These are phyloP conservation scores for Agaricus sinodeliciosus DNA, from an alignment of 768 basidiomycete species.

Conservation along the genomic window DNA sequence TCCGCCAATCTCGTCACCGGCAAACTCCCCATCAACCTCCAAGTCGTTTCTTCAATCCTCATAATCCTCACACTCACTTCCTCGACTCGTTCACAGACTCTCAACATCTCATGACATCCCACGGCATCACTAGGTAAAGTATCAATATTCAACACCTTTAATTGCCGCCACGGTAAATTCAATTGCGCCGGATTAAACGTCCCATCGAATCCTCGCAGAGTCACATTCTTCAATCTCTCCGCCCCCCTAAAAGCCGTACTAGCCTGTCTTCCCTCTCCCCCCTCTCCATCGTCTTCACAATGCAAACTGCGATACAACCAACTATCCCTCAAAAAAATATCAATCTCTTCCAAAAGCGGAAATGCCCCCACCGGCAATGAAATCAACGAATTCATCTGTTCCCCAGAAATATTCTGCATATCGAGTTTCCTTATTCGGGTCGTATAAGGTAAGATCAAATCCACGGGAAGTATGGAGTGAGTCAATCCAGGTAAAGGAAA, in stretches of 20 bases:
- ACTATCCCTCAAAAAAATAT: conserved; percentile 9
- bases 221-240: conserved; percentile 10
- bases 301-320: conserved; percentile 7
- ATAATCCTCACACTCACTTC: conserved; percentile 5
- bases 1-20: not conserved
- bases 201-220: conserved; percentile 13
- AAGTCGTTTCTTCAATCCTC: conserved; percentile 4
- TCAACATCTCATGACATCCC: conserved; percentile 9
- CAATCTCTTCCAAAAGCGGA: conserved; percentile 3
- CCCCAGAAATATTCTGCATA: conserved; percentile 6
- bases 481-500: conserved; percentile 6
- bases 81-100: not conserved
- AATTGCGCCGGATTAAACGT: conserved; percentile 11
- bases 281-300: not conserved
- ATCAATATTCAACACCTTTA: conserved; percentile 12
- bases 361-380: not conserved
- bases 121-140: conserved; percentile 5
- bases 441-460: conserved; percentile 6
- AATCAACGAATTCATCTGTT: conserved; percentile 6
- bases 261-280: too few species aligned
- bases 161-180: conserved; percentile 14
- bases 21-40: not conserved
- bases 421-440: conserved; percentile 1
- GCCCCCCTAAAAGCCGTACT: conserved; percentile 11
- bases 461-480: conserved; percentile 7